Evolutionary conservation across 805 yeast species (phyloP).

Genomic region (Wickerhamomyces subpelliculosus): DNA sequence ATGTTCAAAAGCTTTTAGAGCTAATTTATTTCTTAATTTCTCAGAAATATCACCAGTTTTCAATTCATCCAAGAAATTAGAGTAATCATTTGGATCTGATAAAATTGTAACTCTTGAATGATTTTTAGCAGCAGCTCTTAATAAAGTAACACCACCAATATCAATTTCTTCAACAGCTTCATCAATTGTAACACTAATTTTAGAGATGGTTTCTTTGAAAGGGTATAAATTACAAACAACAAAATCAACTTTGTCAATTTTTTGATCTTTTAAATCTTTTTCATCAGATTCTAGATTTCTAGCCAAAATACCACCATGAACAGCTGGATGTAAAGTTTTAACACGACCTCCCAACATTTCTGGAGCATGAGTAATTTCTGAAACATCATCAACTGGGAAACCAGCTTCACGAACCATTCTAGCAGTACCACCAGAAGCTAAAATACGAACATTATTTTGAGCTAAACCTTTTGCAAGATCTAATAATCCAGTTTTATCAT

Average conservation of each 20-base stretch:
- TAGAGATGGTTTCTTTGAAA: slow-evolving; percentile 94
- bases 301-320: slow-evolving; percentile 96
- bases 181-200: slow-evolving; percentile 88
- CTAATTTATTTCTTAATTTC: slow-evolving; percentile 73
- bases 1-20: slow-evolving; percentile 96
- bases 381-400: slow-evolving; percentile 94
- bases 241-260: slow-evolving; percentile 91
- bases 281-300: slow-evolving; percentile 89
- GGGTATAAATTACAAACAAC: slow-evolving; percentile 98
- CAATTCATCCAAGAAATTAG: slow-evolving; percentile 79
- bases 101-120: slow-evolving; percentile 93
- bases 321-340: slow-evolving; percentile 97
- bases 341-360: slow-evolving; percentile 99
- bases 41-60: slow-evolving; percentile 59
- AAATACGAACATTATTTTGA: slow-evolving; percentile 80
- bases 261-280: slow-evolving; percentile 78
- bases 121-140: slow-evolving; percentile 98
- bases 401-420: slow-evolving; percentile 93
- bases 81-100: slow-evolving; percentile 92
- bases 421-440: slow-evolving; percentile 98
- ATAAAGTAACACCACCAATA: slow-evolving; percentile 94
- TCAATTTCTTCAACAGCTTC: slow-evolving; percentile 99
- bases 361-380: slow-evolving; percentile 94
- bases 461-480: slow-evolving; percentile 94
- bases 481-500: slow-evolving; percentile 93